Conservation (phyloP, 1,284 basidiomycete genomes). For the Malassezia equina region DNA sequence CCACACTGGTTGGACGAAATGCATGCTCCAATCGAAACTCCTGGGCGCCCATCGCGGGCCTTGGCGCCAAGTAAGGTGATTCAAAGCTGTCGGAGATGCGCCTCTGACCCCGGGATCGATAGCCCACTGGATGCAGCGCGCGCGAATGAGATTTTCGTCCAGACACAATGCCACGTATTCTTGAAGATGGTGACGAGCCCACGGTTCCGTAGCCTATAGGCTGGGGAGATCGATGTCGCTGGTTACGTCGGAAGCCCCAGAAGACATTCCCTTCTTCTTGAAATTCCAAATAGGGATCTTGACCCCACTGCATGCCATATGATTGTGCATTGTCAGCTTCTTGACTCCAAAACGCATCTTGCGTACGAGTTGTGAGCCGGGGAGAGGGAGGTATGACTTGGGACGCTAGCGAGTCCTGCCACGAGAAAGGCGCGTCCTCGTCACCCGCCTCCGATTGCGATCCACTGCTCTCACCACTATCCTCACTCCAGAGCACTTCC, state of each 20-base stretch:
- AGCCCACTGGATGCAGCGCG: neutral
- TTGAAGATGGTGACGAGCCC: neutral
- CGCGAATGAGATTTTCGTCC: neutral
- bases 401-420: neutral
- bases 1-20: conserved; percentile 10
- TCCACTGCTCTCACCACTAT: neutral
- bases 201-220: conserved; percentile 1
- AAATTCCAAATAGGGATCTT: neutral
- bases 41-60: neutral
- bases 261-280: conserved; percentile 13
- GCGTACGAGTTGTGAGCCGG: neutral
- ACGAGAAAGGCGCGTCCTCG: neutral
- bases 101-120: neutral
- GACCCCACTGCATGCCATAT: neutral
- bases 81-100: neutral
- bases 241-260: conserved; percentile 11
- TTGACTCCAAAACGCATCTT: neutral
- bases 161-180: neutral
- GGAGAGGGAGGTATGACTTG: neutral
- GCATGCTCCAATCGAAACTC: neutral
- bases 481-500: neutral
- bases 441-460: neutral
- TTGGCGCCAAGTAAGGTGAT: neutral
- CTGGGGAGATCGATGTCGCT: neutral
- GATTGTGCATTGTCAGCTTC: no score